These are phyloP conservation scores for Kluyveromyces siamensis DNA, from an alignment of 805 yeast species.

Conservation along the genomic window DNA sequence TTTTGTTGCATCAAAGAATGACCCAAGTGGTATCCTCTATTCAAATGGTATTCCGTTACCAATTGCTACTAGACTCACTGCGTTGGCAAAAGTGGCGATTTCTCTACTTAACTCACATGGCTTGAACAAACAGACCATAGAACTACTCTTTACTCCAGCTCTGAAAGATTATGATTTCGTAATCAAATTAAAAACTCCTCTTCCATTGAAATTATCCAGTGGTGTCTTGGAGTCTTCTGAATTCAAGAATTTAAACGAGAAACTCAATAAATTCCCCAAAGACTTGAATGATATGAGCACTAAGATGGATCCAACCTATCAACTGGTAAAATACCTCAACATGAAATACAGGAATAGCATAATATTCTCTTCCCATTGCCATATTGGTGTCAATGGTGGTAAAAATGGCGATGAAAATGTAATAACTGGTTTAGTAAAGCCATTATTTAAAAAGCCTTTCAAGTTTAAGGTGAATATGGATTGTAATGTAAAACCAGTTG, in stretches of 20 bases:
- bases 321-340: slow-evolving; percentile 51
- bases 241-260: slow-evolving; percentile 48
- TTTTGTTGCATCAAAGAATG: slow-evolving; percentile 76
- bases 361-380: slow-evolving; percentile 57
- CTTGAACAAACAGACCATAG: slow-evolving; percentile 34
- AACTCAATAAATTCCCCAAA: slow-evolving; percentile 25
- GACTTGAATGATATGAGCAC: slow-evolving; percentile 33
- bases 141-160: slow-evolving; percentile 69
- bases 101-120: slow-evolving; percentile 43
- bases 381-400: slow-evolving; percentile 44
- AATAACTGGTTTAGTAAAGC: slow-evolving; percentile 76
- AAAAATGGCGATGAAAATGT: slow-evolving; percentile 48
- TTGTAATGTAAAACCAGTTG: slow-evolving; percentile 57
- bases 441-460: slow-evolving; percentile 46
- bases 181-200: slow-evolving; percentile 44
- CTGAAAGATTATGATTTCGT: slow-evolving; percentile 78
- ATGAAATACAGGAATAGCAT: slow-evolving; percentile 57
- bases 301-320: slow-evolving; percentile 53
- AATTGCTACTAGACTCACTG: slow-evolving; percentile 80
- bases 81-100: slow-evolving; percentile 69
- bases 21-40: slow-evolving; percentile 83
- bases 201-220: slow-evolving; percentile 36
- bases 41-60: slow-evolving; percentile 58
- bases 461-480: slow-evolving; percentile 77
- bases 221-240: slow-evolving; percentile 48